These are phyloP conservation scores for Chionographis japonica DNA, from an alignment of 106 monocot species.

Conservation along the genomic window DNA sequence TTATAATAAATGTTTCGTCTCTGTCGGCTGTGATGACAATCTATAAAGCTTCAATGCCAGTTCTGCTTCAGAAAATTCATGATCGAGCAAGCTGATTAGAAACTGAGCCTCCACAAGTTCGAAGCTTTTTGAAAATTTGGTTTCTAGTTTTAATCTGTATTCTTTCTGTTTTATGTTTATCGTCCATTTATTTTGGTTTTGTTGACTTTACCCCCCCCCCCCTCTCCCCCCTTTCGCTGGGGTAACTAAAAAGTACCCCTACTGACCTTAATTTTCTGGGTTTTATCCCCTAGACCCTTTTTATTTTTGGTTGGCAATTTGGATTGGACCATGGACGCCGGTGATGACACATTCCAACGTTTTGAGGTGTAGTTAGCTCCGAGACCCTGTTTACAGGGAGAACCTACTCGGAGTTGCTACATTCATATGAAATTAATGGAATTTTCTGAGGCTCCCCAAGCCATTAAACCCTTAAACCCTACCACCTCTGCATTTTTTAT, in stretches of 20 bases:
- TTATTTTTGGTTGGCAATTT: too few species aligned
- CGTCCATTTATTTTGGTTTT: too few species aligned
- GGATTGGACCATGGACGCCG: background rate
- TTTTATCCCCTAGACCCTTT: too few species aligned
- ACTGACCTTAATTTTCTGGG: too few species aligned
- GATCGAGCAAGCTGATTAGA: slow-evolving; percentile 29
- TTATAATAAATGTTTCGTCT: background rate
- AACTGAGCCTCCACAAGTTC: slow-evolving; percentile 20
- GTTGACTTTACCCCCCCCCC: too few species aligned
- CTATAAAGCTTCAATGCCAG: slow-evolving; percentile 12
- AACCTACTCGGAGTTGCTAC: slow-evolving; percentile 27
- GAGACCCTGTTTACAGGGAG: slow-evolving; percentile 23
- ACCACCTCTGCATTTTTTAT: too few species aligned
- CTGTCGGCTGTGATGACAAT: slow-evolving; percentile 12
- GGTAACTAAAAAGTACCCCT: too few species aligned
- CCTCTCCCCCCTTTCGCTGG: too few species aligned
- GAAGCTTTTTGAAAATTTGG: too few species aligned
- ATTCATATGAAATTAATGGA: slow-evolving; percentile 18
- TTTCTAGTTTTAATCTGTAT: too few species aligned
- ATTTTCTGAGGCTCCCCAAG: slow-evolving; percentile 7
- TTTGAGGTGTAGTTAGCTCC: slow-evolving; percentile 14
- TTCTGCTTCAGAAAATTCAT: slow-evolving; percentile 47
- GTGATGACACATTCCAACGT: slow-evolving; percentile 25
- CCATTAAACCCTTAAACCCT: too few species aligned
- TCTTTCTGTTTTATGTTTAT: too few species aligned